Evolutionary conservation across 129 eudicot species (phyloP).

Genomic region (Artemisia tridentata): DNA sequence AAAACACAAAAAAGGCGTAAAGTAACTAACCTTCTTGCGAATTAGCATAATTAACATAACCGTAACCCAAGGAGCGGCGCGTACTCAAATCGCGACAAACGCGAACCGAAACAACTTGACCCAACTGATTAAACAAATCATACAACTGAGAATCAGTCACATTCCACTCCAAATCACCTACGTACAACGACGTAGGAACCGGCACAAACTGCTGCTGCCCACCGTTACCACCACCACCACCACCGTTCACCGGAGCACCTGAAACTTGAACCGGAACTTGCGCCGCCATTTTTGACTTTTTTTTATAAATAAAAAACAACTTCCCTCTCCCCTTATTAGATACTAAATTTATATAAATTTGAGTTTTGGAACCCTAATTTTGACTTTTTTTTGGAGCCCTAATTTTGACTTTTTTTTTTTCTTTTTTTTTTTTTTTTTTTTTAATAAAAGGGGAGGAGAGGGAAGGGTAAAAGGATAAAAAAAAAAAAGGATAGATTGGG

Average conservation of each 20-base stretch:
- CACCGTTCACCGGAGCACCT: constrained; percentile 24
- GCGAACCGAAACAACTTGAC: constrained; percentile 76
- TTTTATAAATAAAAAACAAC: constrained; percentile 8
- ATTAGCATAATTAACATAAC: constrained; percentile 69
- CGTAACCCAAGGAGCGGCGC: constrained; percentile 74
- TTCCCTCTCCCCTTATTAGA: constrained; percentile 85
- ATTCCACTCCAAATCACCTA: constrained; percentile 66
- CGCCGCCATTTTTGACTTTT: constrained; percentile 46
- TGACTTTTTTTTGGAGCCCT: background rate
- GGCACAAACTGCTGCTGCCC: constrained; percentile 41
- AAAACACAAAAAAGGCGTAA: background rate
- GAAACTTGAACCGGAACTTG: constrained; percentile 42
- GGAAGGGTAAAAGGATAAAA: constrained; percentile 51
- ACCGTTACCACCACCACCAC: constrained; percentile 27
- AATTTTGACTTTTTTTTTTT: constrained; percentile 21
- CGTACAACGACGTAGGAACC: constrained; percentile 71
- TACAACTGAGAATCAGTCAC: constrained; percentile 76
- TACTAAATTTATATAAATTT: background rate
- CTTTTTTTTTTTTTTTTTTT: too few species aligned
- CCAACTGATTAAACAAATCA: constrained; percentile 66
- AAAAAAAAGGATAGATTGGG: constrained; percentile 41
- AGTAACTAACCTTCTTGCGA: constrained; percentile 69
- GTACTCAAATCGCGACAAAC: constrained; percentile 71
- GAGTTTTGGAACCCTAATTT: background rate
- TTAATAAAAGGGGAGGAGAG: constrained; percentile 52